Conservation (phyloP, 495 filamentous ascomycete genomes). For the Lepraria neglecta region DNA sequence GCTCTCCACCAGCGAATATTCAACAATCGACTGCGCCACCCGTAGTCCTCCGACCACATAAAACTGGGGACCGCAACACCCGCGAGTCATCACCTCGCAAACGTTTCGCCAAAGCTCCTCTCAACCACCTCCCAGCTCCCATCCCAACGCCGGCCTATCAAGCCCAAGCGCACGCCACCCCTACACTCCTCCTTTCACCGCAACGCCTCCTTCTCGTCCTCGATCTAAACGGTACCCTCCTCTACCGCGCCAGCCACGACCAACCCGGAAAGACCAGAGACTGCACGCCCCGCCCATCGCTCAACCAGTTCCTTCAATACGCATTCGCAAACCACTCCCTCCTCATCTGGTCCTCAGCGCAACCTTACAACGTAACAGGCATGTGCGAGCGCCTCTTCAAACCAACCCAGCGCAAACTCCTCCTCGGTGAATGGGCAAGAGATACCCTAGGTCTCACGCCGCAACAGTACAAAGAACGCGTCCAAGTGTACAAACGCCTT, state of each 20-base stretch:
- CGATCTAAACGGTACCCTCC: conserved; percentile 88
- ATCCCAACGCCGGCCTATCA: conserved; percentile 42
- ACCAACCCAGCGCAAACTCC: conserved; percentile 34
- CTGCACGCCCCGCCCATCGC: conserved; percentile 55
- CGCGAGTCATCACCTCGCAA: background rate
- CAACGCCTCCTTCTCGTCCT: conserved; percentile 68
- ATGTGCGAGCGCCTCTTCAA: conserved; percentile 55
- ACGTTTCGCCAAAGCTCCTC: background rate
- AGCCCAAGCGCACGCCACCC: conserved; percentile 34
- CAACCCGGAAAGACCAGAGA: conserved; percentile 7
- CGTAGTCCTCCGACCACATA: background rate
- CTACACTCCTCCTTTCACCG: conserved; percentile 29
- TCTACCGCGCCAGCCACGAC: conserved; percentile 47
- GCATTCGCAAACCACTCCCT: conserved; percentile 62
- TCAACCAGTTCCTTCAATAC: conserved; percentile 59
- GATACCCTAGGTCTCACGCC: conserved; percentile 63
- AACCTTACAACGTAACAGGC: conserved; percentile 55
- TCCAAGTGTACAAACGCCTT: conserved; percentile 85
- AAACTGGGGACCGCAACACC: background rate
- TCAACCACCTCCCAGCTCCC: conserved; percentile 32
- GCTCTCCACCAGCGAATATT: background rate
- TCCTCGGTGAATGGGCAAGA: conserved; percentile 74
- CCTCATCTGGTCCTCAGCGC: conserved; percentile 88
- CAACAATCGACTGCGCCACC: background rate
- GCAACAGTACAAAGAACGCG: conserved; percentile 58